Percentiles rank a stretch among this genome's conserved stretches.
Conservation (phyloP, 768 basidiomycete genomes). For the Mycena alexandri region DNA sequence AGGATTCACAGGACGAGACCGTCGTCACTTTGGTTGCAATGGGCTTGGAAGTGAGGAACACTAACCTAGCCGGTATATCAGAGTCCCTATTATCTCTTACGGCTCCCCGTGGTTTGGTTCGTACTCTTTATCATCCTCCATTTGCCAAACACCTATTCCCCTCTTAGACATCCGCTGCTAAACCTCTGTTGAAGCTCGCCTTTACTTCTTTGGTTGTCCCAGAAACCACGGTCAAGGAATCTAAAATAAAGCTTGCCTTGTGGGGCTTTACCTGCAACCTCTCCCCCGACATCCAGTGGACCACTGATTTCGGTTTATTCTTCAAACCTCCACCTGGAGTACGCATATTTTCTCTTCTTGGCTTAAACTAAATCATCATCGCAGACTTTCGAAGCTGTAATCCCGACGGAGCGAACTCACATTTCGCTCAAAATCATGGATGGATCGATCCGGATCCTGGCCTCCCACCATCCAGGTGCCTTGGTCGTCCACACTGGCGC, state of each 20-base stretch:
- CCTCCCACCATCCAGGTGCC: slow-evolving; percentile 72
- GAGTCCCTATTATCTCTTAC: slow-evolving; percentile 68
- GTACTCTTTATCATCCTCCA: slow-evolving; percentile 39
- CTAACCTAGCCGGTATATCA: slow-evolving; percentile 48
- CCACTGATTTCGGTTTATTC: slow-evolving; percentile 71
- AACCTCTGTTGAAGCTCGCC: slow-evolving; percentile 70
- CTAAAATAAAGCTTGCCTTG: slow-evolving; percentile 73
- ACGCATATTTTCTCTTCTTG: slow-evolving; percentile 45
- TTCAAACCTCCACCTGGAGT: slow-evolving; percentile 91
- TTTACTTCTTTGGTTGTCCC: slow-evolving; percentile 74
- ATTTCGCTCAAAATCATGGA: slow-evolving; percentile 76
- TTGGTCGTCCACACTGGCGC: slow-evolving; percentile 77
- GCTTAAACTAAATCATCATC: background rate
- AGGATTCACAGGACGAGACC: slow-evolving; percentile 72
- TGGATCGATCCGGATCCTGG: slow-evolving; percentile 71
- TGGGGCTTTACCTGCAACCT: slow-evolving; percentile 74
- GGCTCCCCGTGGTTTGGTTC: slow-evolving; percentile 68
- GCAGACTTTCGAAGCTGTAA: slow-evolving; percentile 91
- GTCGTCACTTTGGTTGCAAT: slow-evolving; percentile 72
- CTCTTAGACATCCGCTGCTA: slow-evolving; percentile 58
- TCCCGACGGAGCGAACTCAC: slow-evolving; percentile 88
- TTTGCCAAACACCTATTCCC: slow-evolving; percentile 19
- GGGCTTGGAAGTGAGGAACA: slow-evolving; percentile 71
- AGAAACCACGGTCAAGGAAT: slow-evolving; percentile 81
- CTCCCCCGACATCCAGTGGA: slow-evolving; percentile 73